Percentiles rank a stretch among this genome's conserved stretches.
phyloP scores from a whole-genome alignment of 129 eudicot species.

The Solidago caesia region DNA sequence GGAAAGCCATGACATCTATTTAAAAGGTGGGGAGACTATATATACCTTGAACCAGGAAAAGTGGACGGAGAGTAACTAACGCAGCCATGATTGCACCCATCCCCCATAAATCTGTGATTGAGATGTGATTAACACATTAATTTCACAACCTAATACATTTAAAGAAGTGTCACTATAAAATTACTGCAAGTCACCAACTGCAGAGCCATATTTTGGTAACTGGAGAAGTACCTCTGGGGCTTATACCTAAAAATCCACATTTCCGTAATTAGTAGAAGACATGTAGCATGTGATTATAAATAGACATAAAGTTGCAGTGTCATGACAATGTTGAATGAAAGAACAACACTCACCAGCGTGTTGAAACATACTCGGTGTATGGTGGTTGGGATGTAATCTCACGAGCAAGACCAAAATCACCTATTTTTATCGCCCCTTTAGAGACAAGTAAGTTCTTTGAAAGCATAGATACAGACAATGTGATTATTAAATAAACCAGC shows the following conservation, averaged over 20 bases:
- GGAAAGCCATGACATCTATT: neutral
- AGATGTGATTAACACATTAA: neutral
- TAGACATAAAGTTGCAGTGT: neutral
- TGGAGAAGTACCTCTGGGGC: constrained; percentile 94
- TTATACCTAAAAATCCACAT: constrained; percentile 63
- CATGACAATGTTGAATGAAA: constrained; percentile 9
- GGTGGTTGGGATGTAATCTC: constrained; percentile 85
- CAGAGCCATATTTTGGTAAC: constrained; percentile 77
- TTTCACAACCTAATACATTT: neutral
- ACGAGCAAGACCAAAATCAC: constrained; percentile 98
- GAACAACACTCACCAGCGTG: constrained; percentile 73
- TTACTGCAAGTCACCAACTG: constrained; percentile 72
- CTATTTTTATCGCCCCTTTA: constrained; percentile 66
- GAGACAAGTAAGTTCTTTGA: constrained; percentile 86
- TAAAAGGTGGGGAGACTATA: neutral
- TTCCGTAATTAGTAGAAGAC: neutral
- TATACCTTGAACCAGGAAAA: constrained; percentile 86
- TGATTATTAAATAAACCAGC: neutral
- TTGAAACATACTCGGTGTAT: constrained; percentile 89
- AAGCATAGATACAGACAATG: constrained; percentile 13
- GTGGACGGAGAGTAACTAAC: constrained; percentile 73
- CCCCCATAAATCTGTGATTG: constrained; percentile 80
- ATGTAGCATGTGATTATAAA: constrained; percentile 6
- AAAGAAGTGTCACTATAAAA: neutral
- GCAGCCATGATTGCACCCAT: constrained; percentile 98